Conservation (phyloP, 108 stramenopile genomes). For the Skeletonema grethae region DNA sequence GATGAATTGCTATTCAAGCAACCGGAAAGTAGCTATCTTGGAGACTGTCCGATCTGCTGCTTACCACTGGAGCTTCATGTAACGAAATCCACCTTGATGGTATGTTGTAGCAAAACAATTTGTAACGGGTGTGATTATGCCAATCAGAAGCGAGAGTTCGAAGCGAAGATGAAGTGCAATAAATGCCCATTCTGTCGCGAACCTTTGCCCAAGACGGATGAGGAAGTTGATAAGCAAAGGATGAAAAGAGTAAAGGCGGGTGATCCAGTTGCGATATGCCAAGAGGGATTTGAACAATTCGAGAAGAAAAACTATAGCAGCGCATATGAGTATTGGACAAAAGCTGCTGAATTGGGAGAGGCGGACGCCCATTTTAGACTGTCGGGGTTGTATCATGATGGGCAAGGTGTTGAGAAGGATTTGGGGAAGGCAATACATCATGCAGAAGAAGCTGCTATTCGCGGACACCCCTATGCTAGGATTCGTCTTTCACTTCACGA, state of each 20-base stretch:
- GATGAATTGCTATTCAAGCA: not conserved
- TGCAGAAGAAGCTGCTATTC: not conserved
- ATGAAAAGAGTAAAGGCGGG: slow-evolving; percentile 2
- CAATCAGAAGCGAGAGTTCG: too few relatives aligned
- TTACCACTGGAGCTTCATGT: not conserved
- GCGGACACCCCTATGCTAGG: not conserved
- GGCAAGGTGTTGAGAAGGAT: too few relatives aligned
- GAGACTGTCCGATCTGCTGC: not conserved
- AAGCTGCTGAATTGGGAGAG: not conserved
- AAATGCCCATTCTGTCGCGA: not conserved
- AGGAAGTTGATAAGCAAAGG: not conserved
- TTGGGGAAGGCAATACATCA: too few relatives aligned
- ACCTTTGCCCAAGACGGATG: not conserved
- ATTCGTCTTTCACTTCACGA: not conserved
- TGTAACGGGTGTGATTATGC: not conserved
- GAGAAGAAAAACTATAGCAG: not conserved
- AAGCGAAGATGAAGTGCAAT: too few relatives aligned
- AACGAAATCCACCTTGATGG: not conserved
- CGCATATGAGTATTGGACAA: not conserved
- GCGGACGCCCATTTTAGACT: not conserved
- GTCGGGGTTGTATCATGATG: not conserved
- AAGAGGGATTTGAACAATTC: too few relatives aligned
- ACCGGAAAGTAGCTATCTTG: not conserved
- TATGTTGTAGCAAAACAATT: not conserved
- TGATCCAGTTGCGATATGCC: not conserved